Conservation (phyloP, 2,329 filamentous ascomycete genomes). For the Bipolaris gigantea region DNA sequence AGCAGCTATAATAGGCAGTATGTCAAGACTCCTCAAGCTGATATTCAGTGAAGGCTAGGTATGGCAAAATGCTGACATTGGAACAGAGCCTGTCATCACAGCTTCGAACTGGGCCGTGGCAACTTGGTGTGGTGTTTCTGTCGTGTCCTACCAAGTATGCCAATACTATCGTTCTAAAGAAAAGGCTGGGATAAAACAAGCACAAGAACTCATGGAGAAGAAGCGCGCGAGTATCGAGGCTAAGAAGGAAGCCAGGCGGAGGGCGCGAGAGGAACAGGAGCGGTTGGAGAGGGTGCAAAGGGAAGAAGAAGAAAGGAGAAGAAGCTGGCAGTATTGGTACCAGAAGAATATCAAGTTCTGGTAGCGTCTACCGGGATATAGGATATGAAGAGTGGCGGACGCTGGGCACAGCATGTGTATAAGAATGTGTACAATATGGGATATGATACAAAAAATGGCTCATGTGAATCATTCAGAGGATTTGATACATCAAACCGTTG, state of each 20-base stretch:
- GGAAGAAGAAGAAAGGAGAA: constrained; percentile 40
- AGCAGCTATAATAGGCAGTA: constrained; percentile 75
- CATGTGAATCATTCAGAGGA: not conserved
- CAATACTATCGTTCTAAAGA: constrained; percentile 74
- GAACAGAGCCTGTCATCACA: constrained; percentile 62
- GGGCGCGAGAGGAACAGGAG: constrained; percentile 49
- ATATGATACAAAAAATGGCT: not conserved
- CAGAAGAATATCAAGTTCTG: constrained; percentile 44
- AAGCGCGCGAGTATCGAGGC: constrained; percentile 60
- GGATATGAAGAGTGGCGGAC: not conserved
- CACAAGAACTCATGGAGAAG: constrained; percentile 77
- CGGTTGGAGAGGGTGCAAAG: constrained; percentile 29
- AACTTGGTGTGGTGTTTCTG: constrained; percentile 69
- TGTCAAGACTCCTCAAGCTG: constrained; percentile 18
- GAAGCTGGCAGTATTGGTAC: constrained; percentile 43
- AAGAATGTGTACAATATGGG: constrained; percentile 13
- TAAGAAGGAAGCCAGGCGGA: constrained; percentile 50
- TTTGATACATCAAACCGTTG: no score
- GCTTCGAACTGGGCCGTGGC: constrained; percentile 86
- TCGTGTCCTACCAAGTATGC: constrained; percentile 81
- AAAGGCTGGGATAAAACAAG: constrained; percentile 79
- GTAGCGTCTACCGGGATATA: constrained; percentile 13
- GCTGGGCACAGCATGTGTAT: constrained; percentile 26
- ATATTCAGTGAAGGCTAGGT: not conserved
- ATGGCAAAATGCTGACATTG: constrained; percentile 11